phyloP scores from a whole-genome alignment of 441 rosid genomes.

The Adansonia rubrostipa region DNA sequence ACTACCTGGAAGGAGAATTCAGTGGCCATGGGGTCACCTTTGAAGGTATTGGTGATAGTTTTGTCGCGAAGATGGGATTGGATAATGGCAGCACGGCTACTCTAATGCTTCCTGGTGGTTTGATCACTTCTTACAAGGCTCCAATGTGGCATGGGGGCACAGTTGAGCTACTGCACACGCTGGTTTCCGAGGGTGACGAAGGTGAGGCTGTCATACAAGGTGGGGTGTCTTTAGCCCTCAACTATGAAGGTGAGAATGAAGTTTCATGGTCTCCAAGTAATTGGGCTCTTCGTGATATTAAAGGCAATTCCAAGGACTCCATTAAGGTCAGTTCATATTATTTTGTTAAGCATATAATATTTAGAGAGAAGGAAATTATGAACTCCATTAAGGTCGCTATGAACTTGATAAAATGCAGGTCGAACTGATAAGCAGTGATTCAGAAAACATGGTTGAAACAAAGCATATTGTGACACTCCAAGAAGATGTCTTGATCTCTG shows the following conservation, averaged over 20 bases:
- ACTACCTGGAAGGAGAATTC: conserved; percentile 69
- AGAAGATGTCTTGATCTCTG: conserved; percentile 61
- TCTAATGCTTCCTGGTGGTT: conserved; percentile 68
- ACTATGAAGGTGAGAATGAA: conserved; percentile 44
- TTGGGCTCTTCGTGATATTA: conserved; percentile 64
- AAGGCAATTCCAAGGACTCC: conserved; percentile 60
- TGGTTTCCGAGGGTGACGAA: conserved; percentile 62
- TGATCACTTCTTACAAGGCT: conserved; percentile 83
- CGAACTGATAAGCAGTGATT: conserved; percentile 59
- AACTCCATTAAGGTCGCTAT: not conserved
- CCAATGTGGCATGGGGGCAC: conserved; percentile 79
- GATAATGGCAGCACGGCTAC: conserved; percentile 71
- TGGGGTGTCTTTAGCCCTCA: conserved; percentile 65
- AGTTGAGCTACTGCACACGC: conserved; percentile 79
- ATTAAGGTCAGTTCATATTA: conserved; percentile 47
- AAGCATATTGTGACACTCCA: conserved; percentile 54
- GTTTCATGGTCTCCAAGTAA: conserved; percentile 51
- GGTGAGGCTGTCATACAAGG: conserved; percentile 68
- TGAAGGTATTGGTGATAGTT: conserved; percentile 61
- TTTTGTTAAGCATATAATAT: not conserved
- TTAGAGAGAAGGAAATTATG: not conserved
- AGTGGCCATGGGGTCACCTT: conserved; percentile 82
- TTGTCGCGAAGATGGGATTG: conserved; percentile 63
- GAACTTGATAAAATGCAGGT: conserved; percentile 49
- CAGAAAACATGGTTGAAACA: conserved; percentile 53